These are phyloP conservation scores for Penicillium lividum DNA, from an alignment of 495 filamentous ascomycete species.

Conservation along the genomic window DNA sequence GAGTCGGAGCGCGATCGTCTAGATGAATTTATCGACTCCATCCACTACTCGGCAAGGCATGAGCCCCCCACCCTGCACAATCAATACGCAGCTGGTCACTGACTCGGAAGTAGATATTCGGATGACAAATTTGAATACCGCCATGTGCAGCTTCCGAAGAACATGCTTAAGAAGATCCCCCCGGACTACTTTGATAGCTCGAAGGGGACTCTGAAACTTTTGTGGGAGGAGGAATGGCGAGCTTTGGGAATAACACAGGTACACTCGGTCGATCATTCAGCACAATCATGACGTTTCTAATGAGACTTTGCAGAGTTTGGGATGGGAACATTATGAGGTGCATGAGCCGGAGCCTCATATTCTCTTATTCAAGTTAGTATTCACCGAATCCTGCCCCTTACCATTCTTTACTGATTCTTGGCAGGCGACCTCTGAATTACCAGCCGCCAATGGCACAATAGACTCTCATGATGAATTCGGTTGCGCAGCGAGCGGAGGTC, in stretches of 20 bases:
- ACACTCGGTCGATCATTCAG: conserved; percentile 16
- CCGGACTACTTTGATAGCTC: conserved; percentile 89
- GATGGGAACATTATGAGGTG: conserved; percentile 99
- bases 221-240: conserved; percentile 99
- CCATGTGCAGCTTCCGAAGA: conserved; percentile 94
- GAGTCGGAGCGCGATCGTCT: conserved; percentile 78
- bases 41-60: conserved; percentile 94
- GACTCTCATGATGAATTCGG: conserved; percentile 10
- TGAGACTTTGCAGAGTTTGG: conserved; percentile 67
- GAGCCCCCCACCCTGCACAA: conserved; percentile 17
- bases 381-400: background rate
- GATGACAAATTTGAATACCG: conserved; percentile 89
- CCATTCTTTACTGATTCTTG: conserved; percentile 14
- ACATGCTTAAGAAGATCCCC: conserved; percentile 96
- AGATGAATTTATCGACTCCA: conserved; percentile 87
- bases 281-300: background rate
- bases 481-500: conserved; percentile 9
- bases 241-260: conserved; percentile 96
- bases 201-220: conserved; percentile 89
- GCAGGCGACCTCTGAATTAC: conserved; percentile 83
- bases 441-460: conserved; percentile 63
- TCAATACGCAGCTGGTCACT: conserved; percentile 6
- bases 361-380: conserved; percentile 90
- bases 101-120: conserved; percentile 63
- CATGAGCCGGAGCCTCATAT: conserved; percentile 99